Conservation (phyloP, 352 stramenopile species). For the Salisapilia sapeloensis region DNA sequence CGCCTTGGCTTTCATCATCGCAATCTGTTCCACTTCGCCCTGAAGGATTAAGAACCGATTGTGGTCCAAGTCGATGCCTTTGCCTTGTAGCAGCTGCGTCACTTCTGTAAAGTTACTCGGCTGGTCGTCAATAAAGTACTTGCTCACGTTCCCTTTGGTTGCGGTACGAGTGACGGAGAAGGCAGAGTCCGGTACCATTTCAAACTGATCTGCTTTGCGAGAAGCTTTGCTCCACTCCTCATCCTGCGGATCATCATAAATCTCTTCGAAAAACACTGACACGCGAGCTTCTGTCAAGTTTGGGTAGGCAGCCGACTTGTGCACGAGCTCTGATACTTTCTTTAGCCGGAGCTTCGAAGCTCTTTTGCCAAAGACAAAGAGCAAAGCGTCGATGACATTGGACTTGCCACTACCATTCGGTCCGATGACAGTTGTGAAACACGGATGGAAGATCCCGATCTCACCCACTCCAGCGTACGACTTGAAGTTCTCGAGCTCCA, state of each 20-base stretch:
- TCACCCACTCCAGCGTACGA: conserved; percentile 93
- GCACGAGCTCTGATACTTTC: conserved; percentile 97
- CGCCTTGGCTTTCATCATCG: conserved; percentile 99
- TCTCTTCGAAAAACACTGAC: conserved; percentile 97
- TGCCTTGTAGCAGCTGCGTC: conserved; percentile 83
- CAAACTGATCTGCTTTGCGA: conserved; percentile 28
- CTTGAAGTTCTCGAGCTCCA: conserved; percentile 99
- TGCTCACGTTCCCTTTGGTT: conserved; percentile 89
- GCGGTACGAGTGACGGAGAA: conserved; percentile 89
- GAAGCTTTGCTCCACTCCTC: neutral
- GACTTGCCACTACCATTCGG: conserved; percentile 99
- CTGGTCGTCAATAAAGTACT: conserved; percentile 94
- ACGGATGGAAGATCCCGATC: conserved; percentile 99
- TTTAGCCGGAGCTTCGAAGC: conserved; percentile 94
- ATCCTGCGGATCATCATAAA: conserved; percentile 65
- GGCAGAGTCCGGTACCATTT: conserved; percentile 85
- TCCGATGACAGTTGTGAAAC: conserved; percentile 96
- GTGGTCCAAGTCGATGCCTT: conserved; percentile 98
- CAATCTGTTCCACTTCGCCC: conserved; percentile 94
- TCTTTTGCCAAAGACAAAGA: conserved; percentile 99
- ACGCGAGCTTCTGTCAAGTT: conserved; percentile 90
- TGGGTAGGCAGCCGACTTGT: conserved; percentile 85
- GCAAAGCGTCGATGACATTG: conserved; percentile 99
- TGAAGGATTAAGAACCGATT: conserved; percentile 99
- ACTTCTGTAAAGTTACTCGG: conserved; percentile 91